Base-by-base conservation (phyloP, 768 basidiomycete genomes). In the Boletus pseudo-olivaceus region DNA sequence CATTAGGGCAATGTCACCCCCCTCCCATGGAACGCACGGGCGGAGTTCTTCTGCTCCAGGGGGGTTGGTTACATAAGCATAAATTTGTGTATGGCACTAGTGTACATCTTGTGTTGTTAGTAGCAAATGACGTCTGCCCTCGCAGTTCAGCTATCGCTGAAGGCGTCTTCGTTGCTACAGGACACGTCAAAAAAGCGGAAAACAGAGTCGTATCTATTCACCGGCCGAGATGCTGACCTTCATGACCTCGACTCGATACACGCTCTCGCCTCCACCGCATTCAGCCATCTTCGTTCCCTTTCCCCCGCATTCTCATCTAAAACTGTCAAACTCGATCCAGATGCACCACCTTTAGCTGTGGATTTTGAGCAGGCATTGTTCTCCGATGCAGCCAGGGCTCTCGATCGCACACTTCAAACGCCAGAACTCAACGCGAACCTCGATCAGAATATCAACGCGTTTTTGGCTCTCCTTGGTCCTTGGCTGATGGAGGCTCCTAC, bases 231-330 rank as follows among this genome's bases (percentile, higher is more conserved):
- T 46, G 93, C 93, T 9, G 85, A 90, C 62, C 76, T 83, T 53
- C 88, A 97, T 68, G 94, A 98, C 71, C 75, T 97, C 53, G 87
- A 96, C 67, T 80, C 92, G 7, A 82, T 98, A 49, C 82, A 89
- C 64, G 85, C 91, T 0, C 78, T 98, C 9, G 92, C 81, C 4
- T 73, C 81, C 47, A 93, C 91, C 64, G 91, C 87, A 7, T 84
- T 93, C 59, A 69, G 84, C 2, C 88, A 90, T 45, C 79, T 97
- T 15, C 69, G 80, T 20, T 70, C 81, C 2, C 70, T 96, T 33
- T 80, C 87, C 45, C 76, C 84, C 3, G 66, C 69, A 0, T 73
- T 95, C 45, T 51, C 62, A 1, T 53, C 60, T 12, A 59, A 57
- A 23, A 55, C 59, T 1, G 44, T 59, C 37, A 52, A 51, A 34